Evolutionary conservation across 192 early-diverging fungal species (phyloP).

Genomic region (Mortierella alpina): DNA sequence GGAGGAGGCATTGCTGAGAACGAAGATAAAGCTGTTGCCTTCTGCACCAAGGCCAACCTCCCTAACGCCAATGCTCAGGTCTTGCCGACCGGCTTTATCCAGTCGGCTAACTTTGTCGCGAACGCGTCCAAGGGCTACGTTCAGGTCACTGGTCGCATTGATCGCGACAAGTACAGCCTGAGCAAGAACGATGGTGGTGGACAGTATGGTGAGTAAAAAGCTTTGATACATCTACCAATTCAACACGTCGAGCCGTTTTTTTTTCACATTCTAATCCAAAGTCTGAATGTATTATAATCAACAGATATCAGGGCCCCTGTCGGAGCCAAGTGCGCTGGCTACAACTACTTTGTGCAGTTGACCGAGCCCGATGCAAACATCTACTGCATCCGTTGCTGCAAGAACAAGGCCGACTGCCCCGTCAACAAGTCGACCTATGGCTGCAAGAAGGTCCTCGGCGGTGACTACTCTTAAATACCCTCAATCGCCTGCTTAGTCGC

Average conservation of each 20-base stretch:
- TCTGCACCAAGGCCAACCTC: slow-evolving; percentile 25
- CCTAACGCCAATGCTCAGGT: slow-evolving; percentile 44
- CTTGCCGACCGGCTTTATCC: slow-evolving; percentile 53
- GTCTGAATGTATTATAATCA: too few species aligned
- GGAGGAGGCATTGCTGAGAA: slow-evolving; percentile 24
- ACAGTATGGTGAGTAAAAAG: slow-evolving; percentile 27
- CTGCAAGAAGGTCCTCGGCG: slow-evolving; percentile 16
- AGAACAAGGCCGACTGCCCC: slow-evolving; percentile 25
- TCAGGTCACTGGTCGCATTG: slow-evolving; percentile 62
- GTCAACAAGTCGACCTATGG: slow-evolving; percentile 21
- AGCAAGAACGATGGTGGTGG: slow-evolving; percentile 53
- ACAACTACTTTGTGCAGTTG: slow-evolving; percentile 52
- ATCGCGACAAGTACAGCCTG: slow-evolving; percentile 44
- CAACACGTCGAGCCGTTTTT: too few species aligned
- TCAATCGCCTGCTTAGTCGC: neutral
- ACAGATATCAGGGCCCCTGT: slow-evolving; percentile 52
- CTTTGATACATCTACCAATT: too few species aligned
- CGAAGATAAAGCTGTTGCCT: slow-evolving; percentile 32
- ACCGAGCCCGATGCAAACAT: slow-evolving; percentile 50
- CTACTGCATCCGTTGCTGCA: slow-evolving; percentile 59
- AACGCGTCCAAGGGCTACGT: slow-evolving; percentile 45
- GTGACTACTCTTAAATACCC: slow-evolving; percentile 16
- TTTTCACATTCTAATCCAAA: too few species aligned
- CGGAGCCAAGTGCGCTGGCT: slow-evolving; percentile 54
- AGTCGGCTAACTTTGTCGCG: slow-evolving; percentile 38